Conservation (phyloP, 345 rosid species). For the Rhizophora mangle region DNA sequence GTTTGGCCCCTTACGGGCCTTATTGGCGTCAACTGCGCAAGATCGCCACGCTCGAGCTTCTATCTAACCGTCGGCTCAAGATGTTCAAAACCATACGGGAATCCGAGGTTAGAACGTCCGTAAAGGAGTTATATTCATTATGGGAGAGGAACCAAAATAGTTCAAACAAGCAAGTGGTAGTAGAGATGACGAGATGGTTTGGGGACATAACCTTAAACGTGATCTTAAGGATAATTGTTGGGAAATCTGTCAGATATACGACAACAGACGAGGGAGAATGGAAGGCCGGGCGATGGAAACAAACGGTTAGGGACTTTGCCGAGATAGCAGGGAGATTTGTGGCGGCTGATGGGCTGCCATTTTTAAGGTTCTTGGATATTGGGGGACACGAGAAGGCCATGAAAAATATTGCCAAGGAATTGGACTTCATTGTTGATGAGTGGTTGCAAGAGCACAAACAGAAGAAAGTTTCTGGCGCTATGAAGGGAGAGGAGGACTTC, state of each 20-base stretch:
- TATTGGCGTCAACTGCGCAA: not conserved
- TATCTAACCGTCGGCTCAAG: not conserved
- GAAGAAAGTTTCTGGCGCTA: constrained; percentile 6
- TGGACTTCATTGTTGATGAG: constrained; percentile 21
- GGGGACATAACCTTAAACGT: no score
- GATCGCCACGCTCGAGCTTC: not conserved
- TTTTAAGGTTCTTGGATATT: constrained; percentile 18
- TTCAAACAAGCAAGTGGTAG: no score
- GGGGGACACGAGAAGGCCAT: constrained; percentile 30
- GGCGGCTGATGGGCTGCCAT: constrained; percentile 21
- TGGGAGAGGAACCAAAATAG: no score
- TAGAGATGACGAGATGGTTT: no score
- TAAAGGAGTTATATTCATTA: not conserved
- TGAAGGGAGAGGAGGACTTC: constrained; percentile 18
- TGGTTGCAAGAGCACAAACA: constrained; percentile 40
- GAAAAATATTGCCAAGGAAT: constrained; percentile 23
- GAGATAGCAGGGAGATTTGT: constrained; percentile 21
- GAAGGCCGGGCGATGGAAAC: not conserved
- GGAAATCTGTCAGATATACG: constrained; percentile 10
- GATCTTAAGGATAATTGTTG: no score
- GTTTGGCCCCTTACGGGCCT: not conserved
- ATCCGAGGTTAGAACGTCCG: not conserved
- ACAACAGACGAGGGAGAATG: not conserved
- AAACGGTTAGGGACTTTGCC: constrained; percentile 7
- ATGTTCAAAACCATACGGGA: not conserved